phyloP scores from a whole-genome alignment of 192 early-diverging fungal species.

The Linnemannia schmuckeri region DNA sequence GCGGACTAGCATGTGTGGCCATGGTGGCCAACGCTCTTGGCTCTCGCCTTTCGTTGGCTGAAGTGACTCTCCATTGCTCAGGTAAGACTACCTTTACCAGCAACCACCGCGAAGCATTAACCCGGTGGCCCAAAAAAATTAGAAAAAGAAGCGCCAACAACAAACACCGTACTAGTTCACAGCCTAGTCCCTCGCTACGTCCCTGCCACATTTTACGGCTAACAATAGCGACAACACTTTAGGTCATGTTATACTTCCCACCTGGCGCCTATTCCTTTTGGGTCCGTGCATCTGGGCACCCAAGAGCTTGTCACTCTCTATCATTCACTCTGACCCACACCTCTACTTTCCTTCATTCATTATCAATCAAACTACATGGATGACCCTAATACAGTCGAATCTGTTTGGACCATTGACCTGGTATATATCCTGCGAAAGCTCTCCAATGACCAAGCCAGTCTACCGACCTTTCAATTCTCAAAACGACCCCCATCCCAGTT shows the following conservation, averaged over 20 bases:
- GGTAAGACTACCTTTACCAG: not conserved
- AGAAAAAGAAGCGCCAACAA: not conserved
- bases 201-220: not conserved
- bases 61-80: slow-evolving; percentile 68
- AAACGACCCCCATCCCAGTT: slow-evolving; percentile 7
- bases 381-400: slow-evolving; percentile 55
- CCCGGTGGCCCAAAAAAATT: not conserved
- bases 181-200: not conserved
- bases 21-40: slow-evolving; percentile 82
- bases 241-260: not conserved
- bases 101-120: not conserved
- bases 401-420: slow-evolving; percentile 93
- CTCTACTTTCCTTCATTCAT: not conserved
- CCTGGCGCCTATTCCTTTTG: not conserved
- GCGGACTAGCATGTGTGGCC: slow-evolving; percentile 86
- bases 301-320: not conserved
- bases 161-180: not conserved
- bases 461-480: slow-evolving; percentile 19
- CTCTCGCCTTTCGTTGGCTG: slow-evolving; percentile 65
- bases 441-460: slow-evolving; percentile 67
- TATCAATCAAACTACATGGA: not conserved
- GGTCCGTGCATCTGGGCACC: not conserved
- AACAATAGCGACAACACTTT: not conserved
- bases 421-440: slow-evolving; percentile 76
- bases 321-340: not conserved